These are phyloP conservation scores for Talaromyces sp. DNA, from an alignment of 2,329 filamentous ascomycete species.

Conservation along the genomic window DNA sequence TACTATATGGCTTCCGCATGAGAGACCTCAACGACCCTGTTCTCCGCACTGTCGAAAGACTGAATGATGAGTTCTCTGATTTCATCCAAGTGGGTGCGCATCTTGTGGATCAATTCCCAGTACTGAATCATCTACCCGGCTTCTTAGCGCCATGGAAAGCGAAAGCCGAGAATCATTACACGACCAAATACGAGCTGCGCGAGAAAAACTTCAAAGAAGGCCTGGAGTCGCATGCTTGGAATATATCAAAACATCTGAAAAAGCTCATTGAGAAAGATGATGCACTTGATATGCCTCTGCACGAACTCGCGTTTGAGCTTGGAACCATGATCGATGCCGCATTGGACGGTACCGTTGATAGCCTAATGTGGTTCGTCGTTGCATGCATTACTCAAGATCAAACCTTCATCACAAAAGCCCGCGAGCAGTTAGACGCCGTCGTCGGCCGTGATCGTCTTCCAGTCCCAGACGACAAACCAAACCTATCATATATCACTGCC, in stretches of 20 bases:
- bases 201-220: slow-evolving; percentile 18
- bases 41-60: slow-evolving; percentile 1
- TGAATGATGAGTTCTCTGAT: slow-evolving; percentile 42
- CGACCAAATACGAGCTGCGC: slow-evolving; percentile 21
- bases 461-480: slow-evolving; percentile 26
- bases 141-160: slow-evolving; percentile 47
- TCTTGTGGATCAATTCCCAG: slow-evolving; percentile 47
- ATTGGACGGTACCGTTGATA: slow-evolving; percentile 42
- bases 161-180: slow-evolving; percentile 18
- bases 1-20: slow-evolving; percentile 31
- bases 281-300: slow-evolving; percentile 38
- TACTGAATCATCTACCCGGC: slow-evolving; percentile 44
- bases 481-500: slow-evolving; percentile 31
- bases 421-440: slow-evolving; percentile 29
- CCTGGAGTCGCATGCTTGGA: neutral
- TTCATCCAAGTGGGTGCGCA: slow-evolving; percentile 45
- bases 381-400: slow-evolving; percentile 18
- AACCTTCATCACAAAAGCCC: slow-evolving; percentile 17
- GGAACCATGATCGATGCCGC: slow-evolving; percentile 48
- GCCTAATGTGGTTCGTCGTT: slow-evolving; percentile 19
- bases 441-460: slow-evolving; percentile 28
- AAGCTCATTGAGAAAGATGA: slow-evolving; percentile 33
- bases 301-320: slow-evolving; percentile 46
- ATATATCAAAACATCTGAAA: slow-evolving; percentile 10
- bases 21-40: slow-evolving; percentile 30